A percentile compares a stretch with the other conserved stretches of the same genome.
These are phyloP conservation scores for Senna siamea DNA, from an alignment of 306 rosid genomes.

Conservation along the genomic window DNA sequence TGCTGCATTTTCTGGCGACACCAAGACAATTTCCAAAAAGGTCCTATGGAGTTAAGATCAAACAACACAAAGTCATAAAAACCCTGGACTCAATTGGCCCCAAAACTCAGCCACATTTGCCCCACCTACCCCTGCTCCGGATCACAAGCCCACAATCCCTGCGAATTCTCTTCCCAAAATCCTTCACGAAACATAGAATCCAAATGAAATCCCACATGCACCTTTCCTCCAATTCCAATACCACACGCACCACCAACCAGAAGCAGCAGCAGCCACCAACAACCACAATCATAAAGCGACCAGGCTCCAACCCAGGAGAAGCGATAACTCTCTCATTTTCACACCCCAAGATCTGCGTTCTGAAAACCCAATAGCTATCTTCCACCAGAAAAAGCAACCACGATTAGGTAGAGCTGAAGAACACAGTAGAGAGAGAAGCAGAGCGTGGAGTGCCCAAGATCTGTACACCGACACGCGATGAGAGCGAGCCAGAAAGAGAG, in stretches of 20 bases:
- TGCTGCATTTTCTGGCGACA: conserved; percentile 77
- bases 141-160: conserved; percentile 83
- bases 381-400: conserved; percentile 27
- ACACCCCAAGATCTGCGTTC: conserved; percentile 41
- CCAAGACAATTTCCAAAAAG: conserved; percentile 48
- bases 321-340: conserved; percentile 46
- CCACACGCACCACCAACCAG: conserved; percentile 35
- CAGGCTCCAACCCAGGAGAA: conserved; percentile 45
- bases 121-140: conserved; percentile 94
- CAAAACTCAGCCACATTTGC: conserved; percentile 79
- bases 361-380: conserved; percentile 25
- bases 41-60: conserved; percentile 55
- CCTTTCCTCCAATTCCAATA: conserved; percentile 51
- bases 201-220: conserved; percentile 86
- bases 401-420: conserved; percentile 34
- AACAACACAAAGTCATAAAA: background rate
- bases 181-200: conserved; percentile 70
- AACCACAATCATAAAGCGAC: conserved; percentile 63
- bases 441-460: conserved; percentile 57
- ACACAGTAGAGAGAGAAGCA: conserved; percentile 32
- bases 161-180: conserved; percentile 54
- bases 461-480: conserved; percentile 77
- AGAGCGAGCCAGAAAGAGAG: conserved; percentile 10
- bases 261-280: conserved; percentile 34
- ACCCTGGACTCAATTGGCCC: background rate